phyloP scores from a whole-genome alignment of 2,329 filamentous ascomycete genomes.

The Ophiostoma sp. region DNA sequence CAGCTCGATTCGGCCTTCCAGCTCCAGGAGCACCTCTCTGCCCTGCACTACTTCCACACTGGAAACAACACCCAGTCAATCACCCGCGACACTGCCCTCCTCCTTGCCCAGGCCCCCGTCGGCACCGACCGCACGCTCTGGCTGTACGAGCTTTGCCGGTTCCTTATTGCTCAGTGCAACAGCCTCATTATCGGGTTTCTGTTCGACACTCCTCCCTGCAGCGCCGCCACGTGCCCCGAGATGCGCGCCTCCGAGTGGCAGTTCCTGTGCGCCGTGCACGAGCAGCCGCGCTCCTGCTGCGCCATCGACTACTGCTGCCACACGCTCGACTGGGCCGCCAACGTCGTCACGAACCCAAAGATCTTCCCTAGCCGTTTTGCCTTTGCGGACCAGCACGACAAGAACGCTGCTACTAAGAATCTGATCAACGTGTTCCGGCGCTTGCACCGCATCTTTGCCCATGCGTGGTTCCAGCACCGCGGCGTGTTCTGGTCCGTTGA shows the following conservation, averaged over 20 bases:
- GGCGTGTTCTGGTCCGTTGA: slow-evolving; percentile 95
- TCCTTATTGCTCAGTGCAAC: slow-evolving; percentile 92
- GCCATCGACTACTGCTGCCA: slow-evolving; percentile 99
- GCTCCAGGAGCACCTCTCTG: slow-evolving; percentile 92
- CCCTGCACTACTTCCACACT: slow-evolving; percentile 79
- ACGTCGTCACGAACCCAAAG: slow-evolving; percentile 88
- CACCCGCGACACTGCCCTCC: slow-evolving; percentile 65
- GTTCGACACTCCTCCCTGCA: slow-evolving; percentile 84
- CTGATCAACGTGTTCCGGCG: slow-evolving; percentile 92
- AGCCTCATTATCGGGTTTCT: slow-evolving; percentile 87
- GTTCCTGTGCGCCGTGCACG: slow-evolving; percentile 95
- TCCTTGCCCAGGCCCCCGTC: slow-evolving; percentile 72
- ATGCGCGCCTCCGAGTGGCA: slow-evolving; percentile 99
- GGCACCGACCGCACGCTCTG: slow-evolving; percentile 82
- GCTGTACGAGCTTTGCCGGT: slow-evolving; percentile 96
- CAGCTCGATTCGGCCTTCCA: slow-evolving; percentile 97
- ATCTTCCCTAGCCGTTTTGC: slow-evolving; percentile 84
- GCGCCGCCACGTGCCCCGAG: slow-evolving; percentile 82
- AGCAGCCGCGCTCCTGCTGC: slow-evolving; percentile 92
- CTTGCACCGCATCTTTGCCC: slow-evolving; percentile 93
- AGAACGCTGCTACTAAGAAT: slow-evolving; percentile 66
- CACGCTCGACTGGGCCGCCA: slow-evolving; percentile 95
- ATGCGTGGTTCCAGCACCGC: slow-evolving; percentile 97
- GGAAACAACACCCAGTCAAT: slow-evolving; percentile 63
- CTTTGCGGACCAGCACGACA: slow-evolving; percentile 52